Percentiles rank a stretch among this genome's conserved stretches.
Evolutionary conservation across 225 moss, liverwort and hornwort genomes (phyloP).

Genomic region (Bryoerythrophyllum caledonicum): DNA sequence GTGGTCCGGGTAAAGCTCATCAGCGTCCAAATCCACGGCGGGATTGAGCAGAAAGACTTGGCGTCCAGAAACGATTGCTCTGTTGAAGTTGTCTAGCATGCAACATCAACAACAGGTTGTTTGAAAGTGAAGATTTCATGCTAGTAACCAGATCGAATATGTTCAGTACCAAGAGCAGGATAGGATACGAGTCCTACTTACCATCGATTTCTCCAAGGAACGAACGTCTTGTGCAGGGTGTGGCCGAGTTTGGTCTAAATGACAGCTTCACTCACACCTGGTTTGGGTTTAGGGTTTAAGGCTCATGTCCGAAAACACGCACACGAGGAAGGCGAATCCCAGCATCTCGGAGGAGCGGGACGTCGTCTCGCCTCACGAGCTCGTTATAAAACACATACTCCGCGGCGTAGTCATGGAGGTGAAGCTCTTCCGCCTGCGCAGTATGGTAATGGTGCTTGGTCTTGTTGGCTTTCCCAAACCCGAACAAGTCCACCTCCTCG

Average conservation of each 20-base stretch:
- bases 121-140: too few relatives aligned
- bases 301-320: slow-evolving; percentile 29
- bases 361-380: slow-evolving; percentile 29
- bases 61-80: background rate
- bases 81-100: background rate
- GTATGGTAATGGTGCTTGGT: slow-evolving; percentile 74
- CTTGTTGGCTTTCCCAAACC: slow-evolving; percentile 55
- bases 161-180: too few relatives aligned
- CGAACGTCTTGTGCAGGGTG: background rate
- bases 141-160: too few relatives aligned
- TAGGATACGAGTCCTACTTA: background rate
- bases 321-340: slow-evolving; percentile 47
- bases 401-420: slow-evolving; percentile 65
- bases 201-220: background rate
- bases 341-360: slow-evolving; percentile 57
- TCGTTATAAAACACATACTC: slow-evolving; percentile 72
- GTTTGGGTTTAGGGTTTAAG: background rate
- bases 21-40: too few relatives aligned
- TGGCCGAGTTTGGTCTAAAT: too few relatives aligned
- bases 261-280: too few relatives aligned
- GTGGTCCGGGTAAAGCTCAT: background rate
- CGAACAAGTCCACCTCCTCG: slow-evolving; percentile 59
- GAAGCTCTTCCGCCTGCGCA: slow-evolving; percentile 58
- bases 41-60: background rate
- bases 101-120: too few relatives aligned